These are phyloP conservation scores for Lagenidium sp. DNA, from an alignment of 352 stramenopile genomes.

Conservation along the genomic window DNA sequence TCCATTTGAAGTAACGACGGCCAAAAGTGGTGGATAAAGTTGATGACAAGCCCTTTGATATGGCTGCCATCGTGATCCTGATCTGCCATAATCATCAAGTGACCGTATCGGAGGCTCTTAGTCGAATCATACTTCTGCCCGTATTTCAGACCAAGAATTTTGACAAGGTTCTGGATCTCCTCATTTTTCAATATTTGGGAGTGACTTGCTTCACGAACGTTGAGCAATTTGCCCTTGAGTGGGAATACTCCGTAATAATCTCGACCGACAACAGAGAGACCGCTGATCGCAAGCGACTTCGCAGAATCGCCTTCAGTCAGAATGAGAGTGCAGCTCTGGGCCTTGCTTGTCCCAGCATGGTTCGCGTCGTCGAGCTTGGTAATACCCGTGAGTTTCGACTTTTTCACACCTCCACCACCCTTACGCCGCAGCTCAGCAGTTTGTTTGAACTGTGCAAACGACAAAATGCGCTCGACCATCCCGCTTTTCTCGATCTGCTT, in stretches of 20 bases:
- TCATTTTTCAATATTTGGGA: slow-evolving; percentile 95
- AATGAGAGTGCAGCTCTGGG: slow-evolving; percentile 95
- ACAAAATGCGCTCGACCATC: slow-evolving; percentile 88
- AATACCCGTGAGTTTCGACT: slow-evolving; percentile 83
- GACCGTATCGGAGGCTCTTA: slow-evolving; percentile 90
- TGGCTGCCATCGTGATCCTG: slow-evolving; percentile 98
- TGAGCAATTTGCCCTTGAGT: slow-evolving; percentile 96
- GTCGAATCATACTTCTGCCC: slow-evolving; percentile 90
- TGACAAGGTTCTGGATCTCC: slow-evolving; percentile 95
- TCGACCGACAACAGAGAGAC: slow-evolving; percentile 92
- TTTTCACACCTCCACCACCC: slow-evolving; percentile 70
- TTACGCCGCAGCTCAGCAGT: slow-evolving; percentile 87
- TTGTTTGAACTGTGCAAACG: slow-evolving; percentile 90
- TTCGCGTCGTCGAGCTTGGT: slow-evolving; percentile 98
- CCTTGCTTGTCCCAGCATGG: slow-evolving; percentile 86
- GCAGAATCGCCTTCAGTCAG: slow-evolving; percentile 98
- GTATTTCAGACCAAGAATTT: slow-evolving; percentile 97
- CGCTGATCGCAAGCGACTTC: slow-evolving; percentile 96
- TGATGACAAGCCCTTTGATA: slow-evolving; percentile 99
- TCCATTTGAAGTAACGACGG: slow-evolving; percentile 90
- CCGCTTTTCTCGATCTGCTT: slow-evolving; percentile 86
- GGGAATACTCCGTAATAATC: slow-evolving; percentile 98
- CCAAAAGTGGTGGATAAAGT: slow-evolving; percentile 99
- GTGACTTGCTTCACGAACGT: slow-evolving; percentile 98
- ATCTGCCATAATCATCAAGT: slow-evolving; percentile 99